Conservation (phyloP, 148 eudicot genomes). For the Rhododendron henanense region DNA sequence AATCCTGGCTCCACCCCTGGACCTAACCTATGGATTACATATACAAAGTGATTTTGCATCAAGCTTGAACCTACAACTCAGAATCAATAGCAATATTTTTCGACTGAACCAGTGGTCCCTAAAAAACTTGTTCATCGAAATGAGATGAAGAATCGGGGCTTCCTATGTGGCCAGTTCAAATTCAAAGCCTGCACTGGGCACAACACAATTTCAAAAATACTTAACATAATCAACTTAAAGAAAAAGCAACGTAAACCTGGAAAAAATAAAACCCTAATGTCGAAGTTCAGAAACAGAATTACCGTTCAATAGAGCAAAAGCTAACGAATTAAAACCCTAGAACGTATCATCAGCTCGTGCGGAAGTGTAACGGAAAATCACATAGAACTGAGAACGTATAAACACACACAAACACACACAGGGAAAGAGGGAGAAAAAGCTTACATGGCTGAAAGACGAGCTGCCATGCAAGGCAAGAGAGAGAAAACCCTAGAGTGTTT, state of each 20-base stretch:
- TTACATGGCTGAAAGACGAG: not conserved
- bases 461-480: not conserved
- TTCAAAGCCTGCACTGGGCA: not conserved
- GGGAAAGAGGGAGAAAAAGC: not conserved
- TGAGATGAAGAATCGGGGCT: not conserved
- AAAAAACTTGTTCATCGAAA: not conserved
- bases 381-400: not conserved
- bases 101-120: not conserved
- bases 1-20: not conserved
- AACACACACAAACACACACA: not conserved
- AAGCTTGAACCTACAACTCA: not conserved
- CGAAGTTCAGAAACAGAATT: not conserved
- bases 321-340: not conserved
- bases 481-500: not conserved
- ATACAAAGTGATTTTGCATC: not conserved
- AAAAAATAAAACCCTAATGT: not conserved
- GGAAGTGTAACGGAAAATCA: not conserved
- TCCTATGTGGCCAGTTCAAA: not conserved
- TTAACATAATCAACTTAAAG: too few relatives aligned
- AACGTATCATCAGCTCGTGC: not conserved
- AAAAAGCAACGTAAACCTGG: too few relatives aligned
- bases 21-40: not conserved
- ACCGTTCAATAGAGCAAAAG: slow-evolving; percentile 1
- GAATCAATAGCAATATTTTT: not conserved
- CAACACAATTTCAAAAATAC: too few relatives aligned